These are phyloP conservation scores for Boletales sp. DNA, from an alignment of 768 basidiomycete species.

Conservation along the genomic window DNA sequence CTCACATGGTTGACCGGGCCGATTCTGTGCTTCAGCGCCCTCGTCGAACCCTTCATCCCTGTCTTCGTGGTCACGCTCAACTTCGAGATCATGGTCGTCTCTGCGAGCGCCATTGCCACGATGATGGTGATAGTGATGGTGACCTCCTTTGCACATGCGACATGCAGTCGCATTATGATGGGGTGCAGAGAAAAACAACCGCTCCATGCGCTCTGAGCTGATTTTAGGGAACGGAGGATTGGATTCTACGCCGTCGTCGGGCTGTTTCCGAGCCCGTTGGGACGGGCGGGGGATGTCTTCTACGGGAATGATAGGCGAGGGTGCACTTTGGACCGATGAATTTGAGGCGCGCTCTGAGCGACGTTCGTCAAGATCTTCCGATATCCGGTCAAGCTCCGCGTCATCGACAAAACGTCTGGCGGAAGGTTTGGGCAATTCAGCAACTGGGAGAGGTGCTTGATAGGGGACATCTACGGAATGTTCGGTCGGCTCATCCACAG, in stretches of 20 bases:
- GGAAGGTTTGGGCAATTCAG: constrained; percentile 6
- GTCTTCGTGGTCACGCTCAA: neutral
- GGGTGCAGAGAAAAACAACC: constrained; percentile 76
- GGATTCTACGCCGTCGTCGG: constrained; percentile 27
- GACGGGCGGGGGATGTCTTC: neutral
- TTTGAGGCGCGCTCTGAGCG: constrained; percentile 46
- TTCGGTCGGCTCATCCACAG: constrained; percentile 5
- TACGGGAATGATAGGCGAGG: neutral
- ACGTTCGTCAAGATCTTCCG: constrained; percentile 63
- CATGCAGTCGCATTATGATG: constrained; percentile 72
- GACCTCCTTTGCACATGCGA: constrained; percentile 49
- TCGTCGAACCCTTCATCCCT: constrained; percentile 17
- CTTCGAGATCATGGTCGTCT: constrained; percentile 12
- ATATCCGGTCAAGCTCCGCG: constrained; percentile 60
- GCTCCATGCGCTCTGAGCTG: constrained; percentile 72
- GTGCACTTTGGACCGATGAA: constrained; percentile 21
- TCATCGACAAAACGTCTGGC: constrained; percentile 45
- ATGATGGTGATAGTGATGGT: constrained; percentile 10
- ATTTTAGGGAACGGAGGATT: constrained; percentile 76
- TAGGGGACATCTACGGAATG: neutral
- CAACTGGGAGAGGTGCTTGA: neutral
- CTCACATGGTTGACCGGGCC: constrained; percentile 1
- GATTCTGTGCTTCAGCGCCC: constrained; percentile 1
- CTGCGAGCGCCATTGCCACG: constrained; percentile 47
- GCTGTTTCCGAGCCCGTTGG: constrained; percentile 3